Evolutionary conservation across 2,329 filamentous ascomycete genomes (phyloP).

Genomic region (Penicillium capsulatum): DNA sequence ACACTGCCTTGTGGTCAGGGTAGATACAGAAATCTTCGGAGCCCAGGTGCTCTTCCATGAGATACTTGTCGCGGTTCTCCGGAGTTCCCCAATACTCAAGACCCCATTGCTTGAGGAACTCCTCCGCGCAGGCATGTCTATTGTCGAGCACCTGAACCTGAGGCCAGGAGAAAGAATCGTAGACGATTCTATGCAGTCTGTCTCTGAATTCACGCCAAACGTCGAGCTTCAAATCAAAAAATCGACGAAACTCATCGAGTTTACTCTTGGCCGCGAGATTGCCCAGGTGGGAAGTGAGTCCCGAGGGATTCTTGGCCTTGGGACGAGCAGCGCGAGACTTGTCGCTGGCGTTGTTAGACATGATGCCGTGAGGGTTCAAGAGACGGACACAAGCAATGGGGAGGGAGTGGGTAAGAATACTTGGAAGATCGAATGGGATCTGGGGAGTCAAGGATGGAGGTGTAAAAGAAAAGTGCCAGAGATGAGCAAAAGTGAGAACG

Average conservation of each 20-base stretch:
- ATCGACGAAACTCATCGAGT: not conserved
- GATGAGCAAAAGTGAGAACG: not conserved
- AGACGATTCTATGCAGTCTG: not conserved
- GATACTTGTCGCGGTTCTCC: not conserved
- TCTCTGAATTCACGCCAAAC: not conserved
- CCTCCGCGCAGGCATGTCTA: not conserved
- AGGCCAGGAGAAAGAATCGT: not conserved
- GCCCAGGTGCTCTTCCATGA: not conserved
- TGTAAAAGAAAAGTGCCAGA: not conserved
- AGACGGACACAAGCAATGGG: no score
- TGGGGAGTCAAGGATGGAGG: no score
- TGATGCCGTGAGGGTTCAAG: no score
- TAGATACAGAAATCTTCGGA: not conserved
- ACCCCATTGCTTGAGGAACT: not conserved
- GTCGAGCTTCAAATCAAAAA: slow-evolving; percentile 2
- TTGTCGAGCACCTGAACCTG: not conserved
- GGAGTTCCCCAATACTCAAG: slow-evolving; percentile 1
- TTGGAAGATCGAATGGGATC: no score
- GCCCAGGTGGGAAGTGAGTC: no score
- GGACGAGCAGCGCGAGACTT: no score
- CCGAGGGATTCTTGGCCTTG: not conserved
- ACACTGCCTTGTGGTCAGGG: not conserved
- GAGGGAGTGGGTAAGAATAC: no score
- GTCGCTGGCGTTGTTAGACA: no score
- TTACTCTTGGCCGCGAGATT: not conserved